Conservation (phyloP, 2,329 filamentous ascomycete genomes). For the Colletotrichum paranaense region DNA sequence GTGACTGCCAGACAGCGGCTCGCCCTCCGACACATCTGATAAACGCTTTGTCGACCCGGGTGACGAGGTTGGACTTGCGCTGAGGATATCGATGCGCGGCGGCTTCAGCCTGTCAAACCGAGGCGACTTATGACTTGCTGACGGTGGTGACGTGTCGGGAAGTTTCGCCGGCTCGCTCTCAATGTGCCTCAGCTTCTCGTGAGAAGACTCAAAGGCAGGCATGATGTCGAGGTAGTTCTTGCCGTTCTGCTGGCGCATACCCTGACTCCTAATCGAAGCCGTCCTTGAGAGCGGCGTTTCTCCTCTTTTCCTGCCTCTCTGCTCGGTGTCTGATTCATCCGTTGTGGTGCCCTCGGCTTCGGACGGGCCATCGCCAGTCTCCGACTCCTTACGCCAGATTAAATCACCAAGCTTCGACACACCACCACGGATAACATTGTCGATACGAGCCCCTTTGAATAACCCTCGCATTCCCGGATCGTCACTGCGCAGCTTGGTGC, state of each 20-base stretch:
- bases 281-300: conserved; percentile 37
- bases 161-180: conserved; percentile 11
- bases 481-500: conserved; percentile 56
- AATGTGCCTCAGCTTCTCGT: conserved; percentile 23
- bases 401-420: conserved; percentile 68
- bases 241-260: conserved; percentile 44
- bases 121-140: conserved; percentile 54
- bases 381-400: conserved; percentile 65
- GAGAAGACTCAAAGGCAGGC: conserved; percentile 58
- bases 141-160: conserved; percentile 18
- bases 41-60: conserved; percentile 43
- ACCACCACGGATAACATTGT: conserved; percentile 73
- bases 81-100: conserved; percentile 59
- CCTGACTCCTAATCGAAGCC: conserved; percentile 37
- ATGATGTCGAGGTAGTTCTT: conserved; percentile 64
- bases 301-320: conserved; percentile 51
- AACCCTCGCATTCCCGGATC: conserved; percentile 74
- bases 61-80: conserved; percentile 52
- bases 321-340: conserved; percentile 62
- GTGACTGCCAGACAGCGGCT: conserved; percentile 46
- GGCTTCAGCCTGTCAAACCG: conserved; percentile 62
- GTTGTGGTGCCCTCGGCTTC: conserved; percentile 54
- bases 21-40: conserved; percentile 52
- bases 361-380: conserved; percentile 40
- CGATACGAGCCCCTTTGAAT: conserved; percentile 81